Percentiles rank a stretch among this genome's conserved stretches.
Conservation (phyloP, 495 filamentous ascomycete species). For the Cercophora samala region DNA sequence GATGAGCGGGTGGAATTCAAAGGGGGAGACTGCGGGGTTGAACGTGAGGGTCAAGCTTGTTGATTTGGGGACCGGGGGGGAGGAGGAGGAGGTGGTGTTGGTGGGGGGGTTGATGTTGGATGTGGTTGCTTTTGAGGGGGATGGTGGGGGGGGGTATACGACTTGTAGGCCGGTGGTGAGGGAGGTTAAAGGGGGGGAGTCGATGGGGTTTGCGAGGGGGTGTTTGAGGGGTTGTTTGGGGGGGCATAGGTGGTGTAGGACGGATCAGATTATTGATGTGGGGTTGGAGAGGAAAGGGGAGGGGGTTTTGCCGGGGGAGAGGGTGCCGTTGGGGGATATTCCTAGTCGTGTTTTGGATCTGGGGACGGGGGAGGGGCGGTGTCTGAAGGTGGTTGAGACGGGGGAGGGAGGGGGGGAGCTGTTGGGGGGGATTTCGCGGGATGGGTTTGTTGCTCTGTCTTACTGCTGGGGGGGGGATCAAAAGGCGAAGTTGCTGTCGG, state of each 20-base stretch:
- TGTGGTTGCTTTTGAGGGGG: background rate
- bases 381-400: background rate
- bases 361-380: too few species aligned
- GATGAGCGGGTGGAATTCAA: background rate
- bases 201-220: background rate
- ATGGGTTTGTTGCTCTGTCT: conserved; percentile 13
- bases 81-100: background rate
- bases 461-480: conserved; percentile 26
- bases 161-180: background rate
- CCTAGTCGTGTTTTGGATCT: background rate
- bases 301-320: background rate
- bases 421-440: background rate
- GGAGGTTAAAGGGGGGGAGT: background rate
- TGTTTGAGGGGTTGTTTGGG: conserved; percentile 14
- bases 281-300: background rate
- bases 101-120: background rate
- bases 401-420: background rate
- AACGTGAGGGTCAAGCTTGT: background rate
- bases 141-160: background rate
- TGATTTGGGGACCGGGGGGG: background rate
- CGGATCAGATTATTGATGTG: background rate
- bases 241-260: background rate
- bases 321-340: background rate
- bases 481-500: conserved; percentile 8
- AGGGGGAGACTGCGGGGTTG: background rate